Evolutionary conservation across 2,329 filamentous ascomycete species (phyloP), one percentile per base, ranked within the genome.

Genomic region (Metarhizium robertsii): DNA sequence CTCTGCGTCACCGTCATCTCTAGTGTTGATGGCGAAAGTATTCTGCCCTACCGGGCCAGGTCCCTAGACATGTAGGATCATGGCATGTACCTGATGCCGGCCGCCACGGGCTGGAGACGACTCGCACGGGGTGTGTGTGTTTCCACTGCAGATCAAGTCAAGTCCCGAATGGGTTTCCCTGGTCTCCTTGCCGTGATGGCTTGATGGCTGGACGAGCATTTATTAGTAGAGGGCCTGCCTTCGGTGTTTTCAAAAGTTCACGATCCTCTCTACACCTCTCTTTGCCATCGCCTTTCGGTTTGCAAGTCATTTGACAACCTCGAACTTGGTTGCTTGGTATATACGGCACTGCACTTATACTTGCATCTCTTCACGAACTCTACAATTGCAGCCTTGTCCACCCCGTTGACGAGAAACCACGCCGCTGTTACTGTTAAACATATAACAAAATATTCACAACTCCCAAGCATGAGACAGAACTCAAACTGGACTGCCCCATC

Each of bases 181-280:
- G 45, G 38, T 50, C 38, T 14, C 38, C 48, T 53, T 18, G 50
- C 34, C 30, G 20, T 40, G 2, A 53, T 47, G 54, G 50, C 29
- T 45, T 40, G 18, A 30, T 51, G 42, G 32, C 32, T 52, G 47
- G 50, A 53, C 18, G 16, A 30, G 34, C 38, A 38, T 10, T 43
- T 55, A 55, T 54, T 56, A 58, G 58, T 58, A 57, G 53, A 58
- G 40, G 20, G 30, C 49, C 20, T 32, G 45, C 10, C 49, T 42
- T 53, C 50, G 49, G 50, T 50, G 13, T 29, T 30, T n/a, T 42
- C 11, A 10, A 18, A 54, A 32, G 29, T 29, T 47, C 34, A 36
- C 16, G 47, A 46, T 47, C 25, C 13, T 34, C 38, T 47, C 25
- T 50, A 13, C 54, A 20, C 47, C 38, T 14, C 18, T 40, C n/a